These are phyloP conservation scores for Irpex rosettiformis DNA, from an alignment of 1,284 basidiomycete genomes.

Conservation along the genomic window DNA sequence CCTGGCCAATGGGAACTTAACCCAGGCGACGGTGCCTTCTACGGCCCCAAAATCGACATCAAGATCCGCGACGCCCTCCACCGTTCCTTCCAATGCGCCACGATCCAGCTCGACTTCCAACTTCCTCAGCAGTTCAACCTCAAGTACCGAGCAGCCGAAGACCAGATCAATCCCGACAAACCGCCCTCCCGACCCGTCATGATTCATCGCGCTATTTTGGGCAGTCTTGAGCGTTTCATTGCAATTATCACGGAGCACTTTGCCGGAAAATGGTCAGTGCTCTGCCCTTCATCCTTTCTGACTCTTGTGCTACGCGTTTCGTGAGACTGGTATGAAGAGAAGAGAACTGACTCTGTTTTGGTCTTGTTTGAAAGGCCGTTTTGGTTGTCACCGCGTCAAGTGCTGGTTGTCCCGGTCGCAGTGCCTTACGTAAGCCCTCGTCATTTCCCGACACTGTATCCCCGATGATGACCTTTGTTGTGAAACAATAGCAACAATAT, in stretches of 20 bases:
- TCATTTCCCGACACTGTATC: not conserved
- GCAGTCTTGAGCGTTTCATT: conserved; percentile 93
- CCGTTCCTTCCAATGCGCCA: conserved; percentile 97
- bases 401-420: conserved; percentile 93
- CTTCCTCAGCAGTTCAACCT: conserved; percentile 98
- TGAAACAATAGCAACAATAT: conserved; percentile 78
- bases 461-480: conserved; percentile 5
- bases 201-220: conserved; percentile 97
- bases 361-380: conserved; percentile 66
- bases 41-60: conserved; percentile 98
- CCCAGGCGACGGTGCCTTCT: conserved; percentile 96
- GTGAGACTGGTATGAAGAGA: not conserved
- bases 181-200: conserved; percentile 86
- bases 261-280: conserved; percentile 89
- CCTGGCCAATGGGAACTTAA: conserved; percentile 93
- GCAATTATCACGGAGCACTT: conserved; percentile 98
- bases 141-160: conserved; percentile 81
- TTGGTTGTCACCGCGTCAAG: conserved; percentile 96
- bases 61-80: conserved; percentile 91
- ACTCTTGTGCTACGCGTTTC: no score
- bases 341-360: not conserved
- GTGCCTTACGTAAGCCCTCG: conserved; percentile 69
- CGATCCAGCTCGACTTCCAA: conserved; percentile 99
- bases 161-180: conserved; percentile 52
- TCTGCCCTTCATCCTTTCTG: not conserved